Conservation (phyloP, 306 rosid species). For the Sechiopsis laciniata region DNA sequence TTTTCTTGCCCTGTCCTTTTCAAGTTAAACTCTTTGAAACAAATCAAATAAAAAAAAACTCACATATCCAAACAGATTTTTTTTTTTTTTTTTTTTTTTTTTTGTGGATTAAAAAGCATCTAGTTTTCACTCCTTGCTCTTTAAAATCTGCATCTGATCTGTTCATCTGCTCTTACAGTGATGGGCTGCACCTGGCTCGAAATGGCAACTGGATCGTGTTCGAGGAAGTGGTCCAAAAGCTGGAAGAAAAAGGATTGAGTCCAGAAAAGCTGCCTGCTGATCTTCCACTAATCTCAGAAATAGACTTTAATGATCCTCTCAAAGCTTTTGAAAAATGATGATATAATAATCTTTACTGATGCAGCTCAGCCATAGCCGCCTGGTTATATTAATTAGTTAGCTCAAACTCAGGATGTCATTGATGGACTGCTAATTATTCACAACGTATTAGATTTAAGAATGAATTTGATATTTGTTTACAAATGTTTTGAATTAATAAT, state of each 20-base stretch:
- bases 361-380: neutral
- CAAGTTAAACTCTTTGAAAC: too few species aligned
- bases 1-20: too few species aligned
- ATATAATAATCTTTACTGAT: neutral
- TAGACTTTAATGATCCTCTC: constrained; percentile 62
- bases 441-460: neutral
- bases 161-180: constrained; percentile 45
- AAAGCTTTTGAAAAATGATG: constrained; percentile 36
- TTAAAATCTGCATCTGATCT: neutral
- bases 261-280: constrained; percentile 44
- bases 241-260: constrained; percentile 46
- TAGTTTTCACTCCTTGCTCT: neutral
- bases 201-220: constrained; percentile 60
- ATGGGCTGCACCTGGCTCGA: constrained; percentile 66
- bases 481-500: neutral
- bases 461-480: neutral
- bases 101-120: too few species aligned
- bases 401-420: constrained; percentile 5
- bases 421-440: neutral
- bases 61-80: too few species aligned
- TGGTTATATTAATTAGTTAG: neutral
- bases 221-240: constrained; percentile 54
- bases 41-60: too few species aligned
- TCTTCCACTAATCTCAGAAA: constrained; percentile 54
- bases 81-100: too few species aligned